Conservation (phyloP, 1,139 yeast species). For the Geotrichum restrictum region DNA sequence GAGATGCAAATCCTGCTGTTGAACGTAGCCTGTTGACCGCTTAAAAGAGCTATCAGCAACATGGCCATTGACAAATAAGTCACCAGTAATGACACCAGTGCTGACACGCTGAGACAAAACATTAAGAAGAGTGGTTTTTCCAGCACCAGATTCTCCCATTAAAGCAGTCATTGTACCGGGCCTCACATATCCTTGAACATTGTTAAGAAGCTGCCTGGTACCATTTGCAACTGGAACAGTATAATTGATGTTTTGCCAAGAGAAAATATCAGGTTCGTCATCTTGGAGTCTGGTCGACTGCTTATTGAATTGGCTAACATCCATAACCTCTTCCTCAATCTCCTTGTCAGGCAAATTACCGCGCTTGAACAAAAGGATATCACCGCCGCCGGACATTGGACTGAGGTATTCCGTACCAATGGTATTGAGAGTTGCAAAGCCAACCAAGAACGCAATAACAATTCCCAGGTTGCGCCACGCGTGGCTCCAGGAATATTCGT, state of each 20-base stretch:
- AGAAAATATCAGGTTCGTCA: conserved; percentile 42
- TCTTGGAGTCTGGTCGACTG: conserved; percentile 33
- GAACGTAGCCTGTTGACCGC: conserved; percentile 59
- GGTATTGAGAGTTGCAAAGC: conserved; percentile 38
- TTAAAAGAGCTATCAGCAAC: conserved; percentile 50
- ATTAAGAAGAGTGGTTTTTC: conserved; percentile 58
- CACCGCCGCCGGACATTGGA: conserved; percentile 42
- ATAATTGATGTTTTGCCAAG: conserved; percentile 48
- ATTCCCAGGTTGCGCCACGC: conserved; percentile 43
- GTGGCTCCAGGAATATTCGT: conserved; percentile 37
- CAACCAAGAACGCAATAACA: conserved; percentile 36
- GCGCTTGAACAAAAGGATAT: conserved; percentile 40
- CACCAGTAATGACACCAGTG: conserved; percentile 57
- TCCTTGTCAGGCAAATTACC: conserved; percentile 46
- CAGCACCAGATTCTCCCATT: conserved; percentile 68
- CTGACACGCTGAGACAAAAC: conserved; percentile 54
- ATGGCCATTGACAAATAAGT: conserved; percentile 56
- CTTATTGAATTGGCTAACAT: conserved; percentile 42
- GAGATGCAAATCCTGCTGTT: conserved; percentile 60
- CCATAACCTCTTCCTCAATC: conserved; percentile 43
- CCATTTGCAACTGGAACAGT: conserved; percentile 48
- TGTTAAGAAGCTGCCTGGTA: conserved; percentile 45
- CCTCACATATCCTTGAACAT: conserved; percentile 58
- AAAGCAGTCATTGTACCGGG: conserved; percentile 59
- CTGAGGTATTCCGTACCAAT: conserved; percentile 39